phyloP scores from a whole-genome alignment of 805 yeast species.

The Blastobotrys parvus region DNA sequence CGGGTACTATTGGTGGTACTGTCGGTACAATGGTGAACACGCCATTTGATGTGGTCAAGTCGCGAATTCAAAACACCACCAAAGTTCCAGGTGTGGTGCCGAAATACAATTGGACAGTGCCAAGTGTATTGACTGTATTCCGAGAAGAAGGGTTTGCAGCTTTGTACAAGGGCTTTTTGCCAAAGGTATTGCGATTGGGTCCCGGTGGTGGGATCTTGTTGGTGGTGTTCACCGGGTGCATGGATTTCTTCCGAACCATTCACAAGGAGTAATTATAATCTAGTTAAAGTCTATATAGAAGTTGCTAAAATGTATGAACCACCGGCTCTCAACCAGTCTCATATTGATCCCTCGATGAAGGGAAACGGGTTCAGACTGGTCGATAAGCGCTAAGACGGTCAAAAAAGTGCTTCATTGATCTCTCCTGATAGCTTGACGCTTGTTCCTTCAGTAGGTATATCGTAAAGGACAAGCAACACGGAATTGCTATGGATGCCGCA shows the following conservation, averaged over 20 bases:
- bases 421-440: conserved; percentile 73
- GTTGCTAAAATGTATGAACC: conserved; percentile 27
- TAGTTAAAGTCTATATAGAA: neutral
- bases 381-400: conserved; percentile 62
- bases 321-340: conserved; percentile 58
- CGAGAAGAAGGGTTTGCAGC: conserved; percentile 91
- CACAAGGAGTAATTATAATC: conserved; percentile 8
- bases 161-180: conserved; percentile 90
- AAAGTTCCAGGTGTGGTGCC: conserved; percentile 64
- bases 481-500: conserved; percentile 73
- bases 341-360: too few species aligned
- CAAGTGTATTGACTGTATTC: conserved; percentile 63
- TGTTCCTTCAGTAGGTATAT: conserved; percentile 32
- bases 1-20: conserved; percentile 96
- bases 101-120: conserved; percentile 88
- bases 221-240: conserved; percentile 90
- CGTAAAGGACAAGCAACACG: conserved; percentile 57
- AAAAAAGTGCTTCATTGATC: conserved; percentile 29
- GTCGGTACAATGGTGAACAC: conserved; percentile 92
- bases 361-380: too few species aligned
- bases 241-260: conserved; percentile 70
- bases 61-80: conserved; percentile 79
- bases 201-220: conserved; percentile 99
- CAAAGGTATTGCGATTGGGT: conserved; percentile 93
- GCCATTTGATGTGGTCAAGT: conserved; percentile 93